Evolutionary conservation across 1,284 basidiomycete genomes (phyloP), one percentile per base, ranked within the genome.

Genomic region (Puccinia horiana): DNA sequence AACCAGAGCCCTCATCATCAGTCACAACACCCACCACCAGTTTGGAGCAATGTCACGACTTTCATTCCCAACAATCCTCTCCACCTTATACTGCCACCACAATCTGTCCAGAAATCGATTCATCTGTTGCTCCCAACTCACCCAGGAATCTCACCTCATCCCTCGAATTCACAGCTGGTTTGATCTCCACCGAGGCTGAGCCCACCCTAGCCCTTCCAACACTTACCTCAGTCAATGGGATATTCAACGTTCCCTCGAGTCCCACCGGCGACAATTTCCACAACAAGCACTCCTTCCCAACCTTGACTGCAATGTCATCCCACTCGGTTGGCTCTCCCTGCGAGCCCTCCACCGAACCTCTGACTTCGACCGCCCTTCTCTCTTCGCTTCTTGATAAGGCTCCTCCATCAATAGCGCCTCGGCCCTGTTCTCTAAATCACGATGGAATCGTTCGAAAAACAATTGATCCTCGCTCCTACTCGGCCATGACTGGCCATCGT

Each of bases 401-500:
- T 18, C 58, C 61, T 26, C 69, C 69, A 47, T 37, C 63, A 40
- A 12, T 18, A 12, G 20, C 61, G 26, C 8, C 72, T 20, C 47
- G 56, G 16, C 72, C 79, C 4, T 81, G 79, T 72, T 63, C 70
- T 6, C 32, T 81, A 9, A 5, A 32, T 32, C 79, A 81, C 49
- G 79, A 81, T 81, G 79, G 79, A 2, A 65, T 67, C 32, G 72
- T 81, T 23, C 20, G 72, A n/a, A 81, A 44, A 67, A 40, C 79
- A 23, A 81, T 81, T n/a, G 79, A 81, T 65, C 79, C 79, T 32
- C 70, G 79, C 56, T 74, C 70, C 6, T 81, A 81, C n/a, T 81
- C 79, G 6, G 79, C 79, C 37, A 32, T 74, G 12, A 81, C 79
- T 32, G 91, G 90, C 74, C 89, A 90, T 72, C 90, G 91, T 83